Conservation (phyloP, 2,329 filamentous ascomycete species). For the Shiraia bambusicola region DNA sequence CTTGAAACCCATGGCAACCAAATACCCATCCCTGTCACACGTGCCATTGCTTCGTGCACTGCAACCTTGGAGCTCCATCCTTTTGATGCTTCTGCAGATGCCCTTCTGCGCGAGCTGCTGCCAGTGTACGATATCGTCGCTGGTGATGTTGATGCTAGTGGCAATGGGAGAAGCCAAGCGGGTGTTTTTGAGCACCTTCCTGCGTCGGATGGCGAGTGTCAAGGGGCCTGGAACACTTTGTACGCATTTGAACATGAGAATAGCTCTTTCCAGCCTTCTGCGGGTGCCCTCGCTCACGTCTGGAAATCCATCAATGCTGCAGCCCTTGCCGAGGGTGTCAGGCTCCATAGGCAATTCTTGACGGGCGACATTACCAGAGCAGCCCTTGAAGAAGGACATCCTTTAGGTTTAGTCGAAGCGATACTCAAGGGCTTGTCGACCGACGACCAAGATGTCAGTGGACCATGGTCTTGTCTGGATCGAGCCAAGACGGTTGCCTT, state of each 20-base stretch:
- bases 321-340: slow-evolving; percentile 45
- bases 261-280: slow-evolving; percentile 51
- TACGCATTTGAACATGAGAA: slow-evolving; percentile 54
- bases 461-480: slow-evolving; percentile 41
- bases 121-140: slow-evolving; percentile 43
- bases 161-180: slow-evolving; percentile 39
- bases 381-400: slow-evolving; percentile 43
- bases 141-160: slow-evolving; percentile 27
- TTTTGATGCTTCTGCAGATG: slow-evolving; percentile 36
- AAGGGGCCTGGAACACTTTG: slow-evolving; percentile 52
- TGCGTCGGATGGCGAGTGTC: slow-evolving; percentile 55
- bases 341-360: slow-evolving; percentile 44
- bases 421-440: slow-evolving; percentile 40
- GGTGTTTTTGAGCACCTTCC: slow-evolving; percentile 54
- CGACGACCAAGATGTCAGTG: slow-evolving; percentile 26
- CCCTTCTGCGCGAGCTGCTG: slow-evolving; percentile 42
- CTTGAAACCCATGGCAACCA: slow-evolving; percentile 43
- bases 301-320: slow-evolving; percentile 51
- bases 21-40: slow-evolving; percentile 36
- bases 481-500: slow-evolving; percentile 35
- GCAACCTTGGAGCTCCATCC: slow-evolving; percentile 48
- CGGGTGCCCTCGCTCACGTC: slow-evolving; percentile 49
- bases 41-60: slow-evolving; percentile 49
- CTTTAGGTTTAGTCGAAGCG: slow-evolving; percentile 38
- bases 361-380: slow-evolving; percentile 34